These are phyloP conservation scores for Paracoccidioides lutzii DNA, from an alignment of 2,329 filamentous ascomycete genomes.

Conservation along the genomic window DNA sequence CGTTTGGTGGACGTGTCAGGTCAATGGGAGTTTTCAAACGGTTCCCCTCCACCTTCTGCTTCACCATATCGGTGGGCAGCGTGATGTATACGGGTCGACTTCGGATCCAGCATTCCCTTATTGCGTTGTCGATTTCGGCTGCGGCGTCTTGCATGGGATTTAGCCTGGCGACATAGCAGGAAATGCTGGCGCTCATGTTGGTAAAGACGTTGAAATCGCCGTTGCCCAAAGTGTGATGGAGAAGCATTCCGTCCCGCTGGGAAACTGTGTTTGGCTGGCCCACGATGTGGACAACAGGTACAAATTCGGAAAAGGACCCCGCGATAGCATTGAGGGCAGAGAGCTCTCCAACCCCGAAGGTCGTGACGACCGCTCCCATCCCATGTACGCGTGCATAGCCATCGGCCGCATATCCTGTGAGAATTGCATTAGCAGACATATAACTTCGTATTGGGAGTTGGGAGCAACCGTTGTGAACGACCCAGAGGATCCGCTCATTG, in stretches of 20 bases:
- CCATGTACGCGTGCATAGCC: slow-evolving; percentile 61
- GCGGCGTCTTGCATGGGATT: slow-evolving; percentile 35
- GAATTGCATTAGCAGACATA: too few species aligned
- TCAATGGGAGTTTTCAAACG: slow-evolving; percentile 55
- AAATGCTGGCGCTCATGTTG: slow-evolving; percentile 38
- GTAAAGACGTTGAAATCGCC: slow-evolving; percentile 41
- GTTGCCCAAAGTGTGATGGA: slow-evolving; percentile 59
- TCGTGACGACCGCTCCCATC: slow-evolving; percentile 55
- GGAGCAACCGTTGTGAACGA: slow-evolving; percentile 10
- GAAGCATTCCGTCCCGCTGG: slow-evolving; percentile 31
- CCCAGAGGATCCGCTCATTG: background rate
- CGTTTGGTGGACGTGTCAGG: slow-evolving; percentile 50
- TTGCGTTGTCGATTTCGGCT: slow-evolving; percentile 38
- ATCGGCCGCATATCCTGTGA: slow-evolving; percentile 56
- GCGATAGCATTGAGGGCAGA: slow-evolving; percentile 62
- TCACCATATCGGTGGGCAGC: slow-evolving; percentile 39
- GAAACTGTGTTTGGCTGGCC: slow-evolving; percentile 37
- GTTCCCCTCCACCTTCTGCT: slow-evolving; percentile 59
- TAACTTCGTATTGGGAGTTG: background rate
- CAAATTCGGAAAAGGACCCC: slow-evolving; percentile 60
- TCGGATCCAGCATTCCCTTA: slow-evolving; percentile 40
- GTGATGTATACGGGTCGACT: slow-evolving; percentile 45
- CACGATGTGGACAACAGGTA: slow-evolving; percentile 52
- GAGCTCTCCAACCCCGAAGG: slow-evolving; percentile 57
- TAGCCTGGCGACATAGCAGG: slow-evolving; percentile 38